Conservation (phyloP, 768 basidiomycete species). For the Leccinum sublutescens region DNA sequence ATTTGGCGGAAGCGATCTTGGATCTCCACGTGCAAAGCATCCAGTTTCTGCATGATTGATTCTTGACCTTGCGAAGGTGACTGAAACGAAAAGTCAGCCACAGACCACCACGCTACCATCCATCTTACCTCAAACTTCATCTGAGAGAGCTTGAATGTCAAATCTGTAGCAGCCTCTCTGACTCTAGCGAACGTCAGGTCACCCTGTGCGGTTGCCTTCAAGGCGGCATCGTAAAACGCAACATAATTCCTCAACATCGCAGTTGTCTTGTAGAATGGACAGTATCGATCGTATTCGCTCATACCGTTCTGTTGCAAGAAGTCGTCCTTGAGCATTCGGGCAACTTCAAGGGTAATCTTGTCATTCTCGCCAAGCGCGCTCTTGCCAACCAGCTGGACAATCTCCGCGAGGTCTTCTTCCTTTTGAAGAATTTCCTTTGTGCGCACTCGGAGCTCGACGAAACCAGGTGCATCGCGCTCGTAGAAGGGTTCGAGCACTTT, state of each 20-base stretch:
- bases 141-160: conserved; percentile 97
- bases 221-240: conserved; percentile 87
- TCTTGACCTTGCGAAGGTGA: conserved; percentile 92
- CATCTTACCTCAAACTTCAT: conserved; percentile 93
- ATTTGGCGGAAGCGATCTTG: conserved; percentile 90
- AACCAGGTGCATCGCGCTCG: conserved; percentile 88
- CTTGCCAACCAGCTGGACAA: conserved; percentile 99
- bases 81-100: conserved; percentile 38
- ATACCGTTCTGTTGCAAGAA: conserved; percentile 99
- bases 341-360: conserved; percentile 98
- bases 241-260: conserved; percentile 96
- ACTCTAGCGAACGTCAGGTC: conserved; percentile 85
- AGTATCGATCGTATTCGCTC: conserved; percentile 95
- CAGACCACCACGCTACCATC: neutral
- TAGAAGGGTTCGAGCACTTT: conserved; percentile 93
- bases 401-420: conserved; percentile 97
- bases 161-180: conserved; percentile 79
- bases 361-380: conserved; percentile 95
- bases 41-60: conserved; percentile 75
- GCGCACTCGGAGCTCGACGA: conserved; percentile 86
- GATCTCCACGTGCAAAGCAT: conserved; percentile 80
- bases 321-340: conserved; percentile 95
- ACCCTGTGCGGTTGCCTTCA: conserved; percentile 78
- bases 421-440: conserved; percentile 98
- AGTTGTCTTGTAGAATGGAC: conserved; percentile 98